These are phyloP conservation scores for Aspergillus persii DNA, from an alignment of 2,329 filamentous ascomycete species.

Conservation along the genomic window DNA sequence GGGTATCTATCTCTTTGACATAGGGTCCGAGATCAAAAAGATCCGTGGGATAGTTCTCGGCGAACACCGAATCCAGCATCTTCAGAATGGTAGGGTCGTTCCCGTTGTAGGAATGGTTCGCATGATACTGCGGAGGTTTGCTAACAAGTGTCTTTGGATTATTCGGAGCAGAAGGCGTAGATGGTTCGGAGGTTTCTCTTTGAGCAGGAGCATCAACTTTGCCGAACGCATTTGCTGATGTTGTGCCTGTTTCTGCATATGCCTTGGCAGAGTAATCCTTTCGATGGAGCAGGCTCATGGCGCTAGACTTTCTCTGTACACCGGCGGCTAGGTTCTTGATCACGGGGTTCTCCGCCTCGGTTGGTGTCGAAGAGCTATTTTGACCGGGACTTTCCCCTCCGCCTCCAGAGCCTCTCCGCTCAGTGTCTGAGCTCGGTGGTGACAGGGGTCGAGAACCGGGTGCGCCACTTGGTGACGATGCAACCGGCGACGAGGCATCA, in stretches of 20 bases:
- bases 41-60: slow-evolving; percentile 60
- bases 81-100: slow-evolving; percentile 64
- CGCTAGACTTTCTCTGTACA: slow-evolving; percentile 49
- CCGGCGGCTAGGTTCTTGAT: slow-evolving; percentile 26
- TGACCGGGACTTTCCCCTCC: slow-evolving; percentile 26
- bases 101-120: slow-evolving; percentile 80
- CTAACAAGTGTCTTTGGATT: slow-evolving; percentile 26
- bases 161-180: slow-evolving; percentile 37
- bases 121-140: slow-evolving; percentile 50
- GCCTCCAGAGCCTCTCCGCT: slow-evolving; percentile 29
- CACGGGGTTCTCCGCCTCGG: slow-evolving; percentile 29
- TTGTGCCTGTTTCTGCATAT: slow-evolving; percentile 63
- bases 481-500: slow-evolving; percentile 30
- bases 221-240: slow-evolving; percentile 63
- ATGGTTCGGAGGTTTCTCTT: slow-evolving; percentile 35
- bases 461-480: slow-evolving; percentile 36
- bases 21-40: slow-evolving; percentile 71
- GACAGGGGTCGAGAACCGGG: slow-evolving; percentile 34
- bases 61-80: slow-evolving; percentile 80
- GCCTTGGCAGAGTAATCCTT: slow-evolving; percentile 60
- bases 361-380: slow-evolving; percentile 30
- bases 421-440: slow-evolving; percentile 33
- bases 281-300: slow-evolving; percentile 59
- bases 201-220: slow-evolving; percentile 57
- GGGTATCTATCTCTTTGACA: slow-evolving; percentile 64